Evolutionary conservation across 148 eudicot genomes (phyloP).

Genomic region (Polygonum maritimum): DNA sequence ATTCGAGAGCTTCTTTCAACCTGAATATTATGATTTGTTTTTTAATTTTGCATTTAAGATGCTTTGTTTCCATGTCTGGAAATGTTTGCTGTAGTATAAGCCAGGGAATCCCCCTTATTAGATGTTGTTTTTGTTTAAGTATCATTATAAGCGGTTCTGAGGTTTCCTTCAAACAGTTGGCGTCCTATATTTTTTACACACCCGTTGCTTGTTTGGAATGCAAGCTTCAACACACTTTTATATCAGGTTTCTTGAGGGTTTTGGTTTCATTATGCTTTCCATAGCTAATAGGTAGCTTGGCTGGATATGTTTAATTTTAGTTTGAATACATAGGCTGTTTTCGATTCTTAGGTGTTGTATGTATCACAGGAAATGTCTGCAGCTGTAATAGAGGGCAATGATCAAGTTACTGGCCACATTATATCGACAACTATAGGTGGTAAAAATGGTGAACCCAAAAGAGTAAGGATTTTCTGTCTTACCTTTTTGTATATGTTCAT

Average conservation of each 20-base stretch:
- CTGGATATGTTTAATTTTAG: neutral
- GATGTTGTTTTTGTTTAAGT: neutral
- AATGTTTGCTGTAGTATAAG: neutral
- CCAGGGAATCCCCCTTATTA: neutral
- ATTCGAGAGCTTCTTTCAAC: neutral
- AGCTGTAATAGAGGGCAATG: conserved; percentile 63
- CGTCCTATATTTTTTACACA: conserved; percentile 9
- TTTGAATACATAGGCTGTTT: neutral
- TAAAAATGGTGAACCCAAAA: conserved; percentile 82
- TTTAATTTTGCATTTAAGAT: neutral
- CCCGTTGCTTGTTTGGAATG: conserved; percentile 8
- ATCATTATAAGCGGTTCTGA: neutral
- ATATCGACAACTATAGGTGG: conserved; percentile 87
- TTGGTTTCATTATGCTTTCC: neutral
- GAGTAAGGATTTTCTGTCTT: conserved; percentile 26
- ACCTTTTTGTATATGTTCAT: neutral
- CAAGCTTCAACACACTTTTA: neutral
- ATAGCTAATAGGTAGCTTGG: neutral
- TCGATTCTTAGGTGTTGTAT: neutral
- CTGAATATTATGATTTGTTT: neutral
- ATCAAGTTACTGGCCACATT: conserved; percentile 74
- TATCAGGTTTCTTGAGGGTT: neutral
- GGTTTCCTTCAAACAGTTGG: conserved; percentile 21
- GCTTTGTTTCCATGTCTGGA: neutral
- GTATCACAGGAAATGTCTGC: conserved; percentile 59